phyloP scores from a whole-genome alignment of 2,329 filamentous ascomycete genomes.

The Stachybotrys echinatus region DNA sequence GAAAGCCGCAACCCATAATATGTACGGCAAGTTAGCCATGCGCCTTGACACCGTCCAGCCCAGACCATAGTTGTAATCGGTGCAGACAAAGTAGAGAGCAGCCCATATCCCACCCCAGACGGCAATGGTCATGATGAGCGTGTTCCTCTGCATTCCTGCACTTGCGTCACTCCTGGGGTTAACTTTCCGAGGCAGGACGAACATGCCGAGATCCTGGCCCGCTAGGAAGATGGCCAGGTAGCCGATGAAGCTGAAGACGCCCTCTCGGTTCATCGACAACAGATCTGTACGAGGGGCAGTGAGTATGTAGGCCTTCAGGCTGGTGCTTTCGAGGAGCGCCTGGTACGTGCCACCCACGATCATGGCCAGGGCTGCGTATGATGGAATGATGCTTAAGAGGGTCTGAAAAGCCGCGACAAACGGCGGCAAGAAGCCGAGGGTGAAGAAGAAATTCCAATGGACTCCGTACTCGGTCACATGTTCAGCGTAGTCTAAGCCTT shows the following conservation, averaged over 20 bases:
- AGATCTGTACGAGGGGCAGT: conserved; percentile 73
- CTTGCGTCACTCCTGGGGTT: conserved; percentile 35
- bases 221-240: conserved; percentile 94
- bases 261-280: conserved; percentile 87
- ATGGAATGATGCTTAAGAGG: conserved; percentile 63
- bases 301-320: conserved; percentile 78
- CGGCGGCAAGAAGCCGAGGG: conserved; percentile 79
- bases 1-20: conserved; percentile 89
- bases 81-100: conserved; percentile 63
- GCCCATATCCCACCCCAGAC: conserved; percentile 65
- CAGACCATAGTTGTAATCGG: conserved; percentile 64
- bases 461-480: conserved; percentile 97
- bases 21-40: conserved; percentile 87
- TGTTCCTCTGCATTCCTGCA: conserved; percentile 43
- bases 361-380: conserved; percentile 70
- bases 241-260: conserved; percentile 89
- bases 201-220: conserved; percentile 78
- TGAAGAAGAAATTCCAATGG: conserved; percentile 99
- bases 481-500: conserved; percentile 91
- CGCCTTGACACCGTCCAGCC: conserved; percentile 77
- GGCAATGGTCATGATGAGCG: conserved; percentile 58
- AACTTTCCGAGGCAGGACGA: conserved; percentile 62
- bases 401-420: conserved; percentile 82
- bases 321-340: conserved; percentile 66
- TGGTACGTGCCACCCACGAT: conserved; percentile 68